phyloP scores from a whole-genome alignment of 2,329 filamentous ascomycete species.

The Cercospora canescens region DNA sequence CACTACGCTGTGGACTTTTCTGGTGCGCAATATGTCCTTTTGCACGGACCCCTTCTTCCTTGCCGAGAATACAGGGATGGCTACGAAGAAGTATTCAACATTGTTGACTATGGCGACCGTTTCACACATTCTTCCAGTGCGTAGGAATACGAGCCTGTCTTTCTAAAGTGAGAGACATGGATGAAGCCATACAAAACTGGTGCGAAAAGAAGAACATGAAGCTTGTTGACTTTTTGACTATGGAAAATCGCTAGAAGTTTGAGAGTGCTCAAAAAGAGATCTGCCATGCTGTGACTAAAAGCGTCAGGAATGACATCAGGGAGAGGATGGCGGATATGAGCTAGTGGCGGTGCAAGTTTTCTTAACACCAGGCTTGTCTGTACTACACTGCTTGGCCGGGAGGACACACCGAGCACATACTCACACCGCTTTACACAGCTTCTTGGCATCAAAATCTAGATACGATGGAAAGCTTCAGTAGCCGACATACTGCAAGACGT shows the following conservation, averaged over 20 bases:
- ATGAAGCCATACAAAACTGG: neutral
- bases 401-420: no score
- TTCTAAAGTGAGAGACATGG: neutral
- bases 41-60: neutral
- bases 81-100: neutral
- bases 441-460: no score
- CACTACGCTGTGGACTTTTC: neutral
- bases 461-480: no score
- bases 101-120: neutral
- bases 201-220: neutral
- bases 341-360: no score
- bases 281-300: neutral
- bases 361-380: no score
- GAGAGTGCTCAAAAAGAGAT: neutral
- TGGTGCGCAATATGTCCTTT: neutral
- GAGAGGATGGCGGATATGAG: neutral
- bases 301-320: neutral
- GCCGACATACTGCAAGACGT: no score
- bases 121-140: neutral
- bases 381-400: no score
- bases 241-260: neutral
- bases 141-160: neutral
- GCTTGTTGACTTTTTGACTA: neutral
- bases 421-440: no score
- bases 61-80: neutral